Evolutionary conservation across 441 rosid species (phyloP), one percentile per base, ranked within the genome.

Genomic region (Euphorbia schlechtendalii): DNA sequence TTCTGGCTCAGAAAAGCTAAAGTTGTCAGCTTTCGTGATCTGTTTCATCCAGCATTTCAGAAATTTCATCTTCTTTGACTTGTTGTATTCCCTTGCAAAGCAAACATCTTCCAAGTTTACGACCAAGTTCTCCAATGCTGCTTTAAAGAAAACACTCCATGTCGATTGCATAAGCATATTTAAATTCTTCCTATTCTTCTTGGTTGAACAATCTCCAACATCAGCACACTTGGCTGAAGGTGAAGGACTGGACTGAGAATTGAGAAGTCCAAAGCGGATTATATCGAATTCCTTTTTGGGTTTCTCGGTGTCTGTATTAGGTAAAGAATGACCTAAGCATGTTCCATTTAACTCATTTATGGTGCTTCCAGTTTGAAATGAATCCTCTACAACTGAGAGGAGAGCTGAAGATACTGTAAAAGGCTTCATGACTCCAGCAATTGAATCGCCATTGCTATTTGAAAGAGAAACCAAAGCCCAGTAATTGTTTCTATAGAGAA

Each of bases 41-140:
- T 90, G 96, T 70, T 86, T 89, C 82, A 86, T 80, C 97, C 97
- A 94, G 76, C 96, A 94, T 83, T 84, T 94, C 54, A 94, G 70
- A 82, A 94, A 94, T 72, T 82, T 87, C 69, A 76, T 71, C 65
- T 84, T 89, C 87, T 90, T 94, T 0, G 85, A 90, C 59, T 74
- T 78, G 64, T 69, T 66, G 70, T 67, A 73, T 66, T 65, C 80
- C 75, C 81, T 82, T 17, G 82, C 70, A 71, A 83, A 81, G 72
- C 74, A 94, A 57, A 76, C 68, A 63, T 81, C 84, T 77, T 84
- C 96, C 46, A 94, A 58, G 67, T 83, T 81, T 48, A 89, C 62
- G 57, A 76, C 78, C 15, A 70, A 74, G 67, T 73, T 78, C 43
- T 80, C 83, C 34, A 68, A 64, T 36, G 89, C 88, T 56, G 78